These are phyloP conservation scores for Termitomyces sp. DNA, from an alignment of 768 basidiomycete species.

Conservation along the genomic window DNA sequence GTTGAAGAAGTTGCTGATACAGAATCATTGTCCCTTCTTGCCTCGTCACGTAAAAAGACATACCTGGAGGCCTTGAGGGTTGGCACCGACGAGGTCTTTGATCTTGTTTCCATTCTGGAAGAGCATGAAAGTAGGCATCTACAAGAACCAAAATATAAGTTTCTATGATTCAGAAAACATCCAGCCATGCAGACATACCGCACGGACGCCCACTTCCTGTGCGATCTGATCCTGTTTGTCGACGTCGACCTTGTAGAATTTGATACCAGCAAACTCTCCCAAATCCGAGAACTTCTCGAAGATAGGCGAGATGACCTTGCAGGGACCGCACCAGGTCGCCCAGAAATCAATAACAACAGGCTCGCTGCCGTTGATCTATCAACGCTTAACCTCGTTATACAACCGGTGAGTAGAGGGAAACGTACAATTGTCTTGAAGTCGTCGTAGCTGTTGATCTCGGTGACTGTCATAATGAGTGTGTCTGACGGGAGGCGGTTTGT, in stretches of 20 bases:
- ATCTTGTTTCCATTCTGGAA: slow-evolving; percentile 32
- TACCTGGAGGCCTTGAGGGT: slow-evolving; percentile 35
- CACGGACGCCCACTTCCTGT: slow-evolving; percentile 35
- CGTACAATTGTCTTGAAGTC: slow-evolving; percentile 43
- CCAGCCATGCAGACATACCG: slow-evolving; percentile 2
- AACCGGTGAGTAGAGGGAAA: not conserved
- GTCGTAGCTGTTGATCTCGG: slow-evolving; percentile 24
- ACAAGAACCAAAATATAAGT: not conserved
- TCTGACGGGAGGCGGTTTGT: not conserved
- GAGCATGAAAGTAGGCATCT: slow-evolving; percentile 31
- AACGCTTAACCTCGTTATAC: not conserved
- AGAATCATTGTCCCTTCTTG: not conserved
- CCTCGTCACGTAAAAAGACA: not conserved
- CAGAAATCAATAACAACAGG: slow-evolving; percentile 64
- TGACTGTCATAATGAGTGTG: slow-evolving; percentile 31
- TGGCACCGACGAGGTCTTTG: slow-evolving; percentile 43
- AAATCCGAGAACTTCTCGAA: slow-evolving; percentile 50
- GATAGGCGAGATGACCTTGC: slow-evolving; percentile 58
- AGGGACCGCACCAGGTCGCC: slow-evolving; percentile 77
- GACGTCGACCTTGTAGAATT: slow-evolving; percentile 73
- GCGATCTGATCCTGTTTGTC: slow-evolving; percentile 51
- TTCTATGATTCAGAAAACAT: not conserved
- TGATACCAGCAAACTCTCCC: slow-evolving; percentile 27
- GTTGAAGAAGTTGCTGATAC: not conserved
- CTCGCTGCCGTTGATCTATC: slow-evolving; percentile 41